Evolutionary conservation across 768 basidiomycete species (phyloP).

Genomic region (Tricholomella constricta): DNA sequence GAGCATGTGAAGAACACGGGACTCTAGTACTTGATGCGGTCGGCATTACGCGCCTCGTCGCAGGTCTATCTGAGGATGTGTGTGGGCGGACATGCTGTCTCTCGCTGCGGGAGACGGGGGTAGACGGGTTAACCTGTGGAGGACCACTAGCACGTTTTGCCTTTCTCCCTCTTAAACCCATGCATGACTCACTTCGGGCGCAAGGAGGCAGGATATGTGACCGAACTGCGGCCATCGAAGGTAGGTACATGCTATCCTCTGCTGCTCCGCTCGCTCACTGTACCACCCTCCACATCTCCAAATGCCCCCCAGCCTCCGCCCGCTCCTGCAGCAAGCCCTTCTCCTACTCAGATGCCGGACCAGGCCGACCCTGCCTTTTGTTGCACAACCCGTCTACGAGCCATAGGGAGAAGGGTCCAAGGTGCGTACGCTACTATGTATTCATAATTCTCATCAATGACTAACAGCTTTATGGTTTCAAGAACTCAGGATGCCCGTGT

Average conservation of each 20-base stretch:
- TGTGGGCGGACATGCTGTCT: constrained; percentile 56
- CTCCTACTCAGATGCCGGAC: no score
- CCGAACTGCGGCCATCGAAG: constrained; percentile 51
- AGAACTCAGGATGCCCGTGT: no score
- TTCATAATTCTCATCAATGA: no score
- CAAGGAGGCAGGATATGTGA: constrained; percentile 43
- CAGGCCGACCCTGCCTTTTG: constrained; percentile 19
- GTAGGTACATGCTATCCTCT: constrained; percentile 26
- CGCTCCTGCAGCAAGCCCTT: constrained; percentile 14
- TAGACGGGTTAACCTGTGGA: constrained; percentile 24
- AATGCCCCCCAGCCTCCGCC: constrained; percentile 15
- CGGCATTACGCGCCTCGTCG: constrained; percentile 42
- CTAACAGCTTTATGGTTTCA: no score
- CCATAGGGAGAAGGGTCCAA: constrained; percentile 19
- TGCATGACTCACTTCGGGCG: not conserved
- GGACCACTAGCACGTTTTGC: constrained; percentile 36
- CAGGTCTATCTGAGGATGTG: constrained; percentile 14
- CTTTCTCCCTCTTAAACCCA: not conserved
- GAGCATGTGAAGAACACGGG: constrained; percentile 11
- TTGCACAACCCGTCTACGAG: constrained; percentile 43
- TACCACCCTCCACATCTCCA: constrained; percentile 20
- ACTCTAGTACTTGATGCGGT: constrained; percentile 45
- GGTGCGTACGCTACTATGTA: not conserved
- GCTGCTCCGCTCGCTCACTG: constrained; percentile 39
- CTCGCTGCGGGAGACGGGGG: constrained; percentile 43